Base-by-base conservation (phyloP, 164 flowering plant species). In the Stephania cephalantha region DNA sequence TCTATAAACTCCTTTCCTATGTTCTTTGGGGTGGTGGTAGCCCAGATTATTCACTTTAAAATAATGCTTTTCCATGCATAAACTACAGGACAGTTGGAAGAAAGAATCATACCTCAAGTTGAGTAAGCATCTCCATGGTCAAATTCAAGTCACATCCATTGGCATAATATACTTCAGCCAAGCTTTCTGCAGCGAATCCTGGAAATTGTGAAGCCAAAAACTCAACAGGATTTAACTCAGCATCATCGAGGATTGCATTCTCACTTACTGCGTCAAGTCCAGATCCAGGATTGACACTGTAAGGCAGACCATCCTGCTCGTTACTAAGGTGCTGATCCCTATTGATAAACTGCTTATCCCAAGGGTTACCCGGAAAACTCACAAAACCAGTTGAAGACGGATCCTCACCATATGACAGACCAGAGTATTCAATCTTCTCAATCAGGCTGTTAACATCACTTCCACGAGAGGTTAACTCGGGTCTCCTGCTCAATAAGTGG, bases 171-270 rank as follows among this genome's bases (percentile, higher is more conserved):
- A 92, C 97, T 73, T 90, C 99, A 35, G 93, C 90, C 31, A 94
- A 97, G 84, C 99, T 94, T 82, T 92, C 97, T 53, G 89, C 90
- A 71, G 99, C 90, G 89, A 96, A 94, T 29, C 97, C 98, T 74
- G 99, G 97, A 75, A 94, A 96, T 64, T 89, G 93, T 13, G 88
- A 79, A 65, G 93, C 95, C 87, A 96, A 80, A 82, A 87, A 88
- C 71, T 92, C 91, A 74, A 92, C 74, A 71, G 95, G 93, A 70
- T 86, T 86, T 69, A 86, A 74, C 18, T 87, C 89, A 73, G 71
- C 76, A 35, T 82, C 88, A 17, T 89, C 95, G 50, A 85, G n/a
- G 8, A 81, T 55, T 30, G 81, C 71, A 42, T 83, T 83, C 61
- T 93, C 94, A 75, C 77, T 82, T 9, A 85, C 70, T 76, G 86